These are phyloP conservation scores for Globisporangium apiculatum DNA, from an alignment of 352 stramenopile species.

Conservation along the genomic window DNA sequence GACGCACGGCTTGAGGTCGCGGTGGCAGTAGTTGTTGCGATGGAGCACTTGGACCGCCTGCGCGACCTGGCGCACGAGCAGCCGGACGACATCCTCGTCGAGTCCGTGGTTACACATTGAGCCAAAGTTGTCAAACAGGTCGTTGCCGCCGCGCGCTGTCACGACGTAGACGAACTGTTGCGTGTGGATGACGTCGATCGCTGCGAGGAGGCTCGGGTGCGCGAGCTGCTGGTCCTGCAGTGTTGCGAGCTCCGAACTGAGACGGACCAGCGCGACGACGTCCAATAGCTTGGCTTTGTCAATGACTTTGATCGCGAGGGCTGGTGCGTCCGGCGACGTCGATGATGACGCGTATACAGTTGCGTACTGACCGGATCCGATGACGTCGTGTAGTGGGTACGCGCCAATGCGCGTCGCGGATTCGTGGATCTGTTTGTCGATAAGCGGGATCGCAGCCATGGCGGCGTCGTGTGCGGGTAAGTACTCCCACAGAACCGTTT, in stretches of 20 bases:
- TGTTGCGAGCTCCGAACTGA: constrained; percentile 78
- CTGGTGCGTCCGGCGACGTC: constrained; percentile 9
- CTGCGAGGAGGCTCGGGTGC: constrained; percentile 57
- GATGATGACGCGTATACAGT: constrained; percentile 49
- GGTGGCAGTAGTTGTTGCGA: constrained; percentile 63
- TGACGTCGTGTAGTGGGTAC: constrained; percentile 59
- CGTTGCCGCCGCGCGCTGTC: constrained; percentile 69
- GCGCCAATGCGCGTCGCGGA: constrained; percentile 41
- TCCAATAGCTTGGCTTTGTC: constrained; percentile 79
- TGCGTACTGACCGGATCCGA: constrained; percentile 85
- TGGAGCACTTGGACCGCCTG: constrained; percentile 55
- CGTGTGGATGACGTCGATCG: constrained; percentile 79
- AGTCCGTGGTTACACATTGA: constrained; percentile 30
- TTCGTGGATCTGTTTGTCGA: constrained; percentile 40
- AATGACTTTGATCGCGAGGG: constrained; percentile 78
- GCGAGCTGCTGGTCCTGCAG: constrained; percentile 45
- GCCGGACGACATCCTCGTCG: constrained; percentile 30
- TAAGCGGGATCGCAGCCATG: constrained; percentile 44
- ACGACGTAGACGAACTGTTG: constrained; percentile 75
- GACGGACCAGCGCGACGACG: constrained; percentile 58
- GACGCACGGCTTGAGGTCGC: constrained; percentile 65
- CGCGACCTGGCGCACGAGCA: constrained; percentile 35
- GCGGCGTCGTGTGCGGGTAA: constrained; percentile 42
- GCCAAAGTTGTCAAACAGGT: constrained; percentile 83
- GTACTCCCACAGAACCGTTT: constrained; percentile 77